Evolutionary conservation across 192 early-diverging fungal species (phyloP).

Genomic region (Chytriomyces sp.): DNA sequence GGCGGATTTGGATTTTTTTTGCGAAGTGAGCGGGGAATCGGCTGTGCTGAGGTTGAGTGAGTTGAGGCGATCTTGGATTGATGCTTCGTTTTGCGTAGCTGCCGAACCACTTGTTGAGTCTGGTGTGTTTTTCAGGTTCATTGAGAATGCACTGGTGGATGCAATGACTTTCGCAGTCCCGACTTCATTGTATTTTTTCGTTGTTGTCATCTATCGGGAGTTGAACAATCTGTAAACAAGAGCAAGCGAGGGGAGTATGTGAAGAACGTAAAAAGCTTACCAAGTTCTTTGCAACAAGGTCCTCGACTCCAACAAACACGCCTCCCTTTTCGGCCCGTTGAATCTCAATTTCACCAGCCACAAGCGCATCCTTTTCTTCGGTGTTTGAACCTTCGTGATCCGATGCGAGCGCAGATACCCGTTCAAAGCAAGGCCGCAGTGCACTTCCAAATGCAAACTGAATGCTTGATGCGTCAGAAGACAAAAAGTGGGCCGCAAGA

Average conservation of each 20-base stretch:
- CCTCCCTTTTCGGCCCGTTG: slow-evolving; percentile 11
- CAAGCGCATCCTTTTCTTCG: slow-evolving; percentile 3
- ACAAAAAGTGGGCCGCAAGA: slow-evolving; percentile 36
- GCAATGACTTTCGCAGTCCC: slow-evolving; percentile 4
- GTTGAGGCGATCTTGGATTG: slow-evolving; percentile 52
- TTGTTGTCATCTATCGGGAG: slow-evolving; percentile 7
- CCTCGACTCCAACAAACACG: slow-evolving; percentile 7
- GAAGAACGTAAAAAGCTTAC: background rate
- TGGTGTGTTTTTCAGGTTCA: background rate
- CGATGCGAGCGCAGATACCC: slow-evolving; percentile 33
- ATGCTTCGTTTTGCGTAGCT: slow-evolving; percentile 39
- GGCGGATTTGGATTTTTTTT: background rate
- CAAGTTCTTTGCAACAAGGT: slow-evolving; percentile 4
- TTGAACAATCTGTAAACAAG: background rate
- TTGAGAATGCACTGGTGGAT: slow-evolving; percentile 19
- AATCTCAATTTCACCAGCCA: slow-evolving; percentile 5
- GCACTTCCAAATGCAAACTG: slow-evolving; percentile 43
- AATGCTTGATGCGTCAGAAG: slow-evolving; percentile 2
- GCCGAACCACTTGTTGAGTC: background rate
- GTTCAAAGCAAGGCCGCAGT: slow-evolving; percentile 49
- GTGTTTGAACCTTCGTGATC: slow-evolving; percentile 6
- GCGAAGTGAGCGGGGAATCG: background rate
- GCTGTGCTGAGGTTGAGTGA: slow-evolving; percentile 33
- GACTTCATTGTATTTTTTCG: slow-evolving; percentile 19
- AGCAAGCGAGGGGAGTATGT: background rate